A percentile compares a stretch with the other conserved stretches of the same genome.
Evolutionary conservation across 352 stramenopile genomes (phyloP).

Genomic region (Globisporangium sylvaticum): DNA sequence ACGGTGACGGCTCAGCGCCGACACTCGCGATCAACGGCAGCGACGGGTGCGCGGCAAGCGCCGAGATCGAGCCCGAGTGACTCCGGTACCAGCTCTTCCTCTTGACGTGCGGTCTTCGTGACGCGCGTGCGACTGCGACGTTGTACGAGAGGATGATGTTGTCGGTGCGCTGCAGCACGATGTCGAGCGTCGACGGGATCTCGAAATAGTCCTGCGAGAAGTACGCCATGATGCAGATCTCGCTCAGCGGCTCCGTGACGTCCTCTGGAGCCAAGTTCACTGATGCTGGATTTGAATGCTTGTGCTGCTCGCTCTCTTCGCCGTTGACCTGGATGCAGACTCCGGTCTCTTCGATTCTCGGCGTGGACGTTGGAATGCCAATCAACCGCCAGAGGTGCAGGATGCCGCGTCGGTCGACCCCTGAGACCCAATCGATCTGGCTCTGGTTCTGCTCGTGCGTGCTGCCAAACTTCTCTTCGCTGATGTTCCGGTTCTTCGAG

Average conservation of each 20-base stretch:
- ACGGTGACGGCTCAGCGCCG: slow-evolving; percentile 18
- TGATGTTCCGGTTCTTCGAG: slow-evolving; percentile 79
- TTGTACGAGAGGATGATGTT: slow-evolving; percentile 77
- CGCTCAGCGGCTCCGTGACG: slow-evolving; percentile 31
- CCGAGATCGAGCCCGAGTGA: slow-evolving; percentile 62
- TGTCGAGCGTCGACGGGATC: slow-evolving; percentile 66
- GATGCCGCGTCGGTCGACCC: slow-evolving; percentile 57
- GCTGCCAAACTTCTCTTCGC: slow-evolving; percentile 66
- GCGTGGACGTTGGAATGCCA: slow-evolving; percentile 25
- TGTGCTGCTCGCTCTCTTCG: slow-evolving; percentile 24
- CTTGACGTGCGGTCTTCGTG: slow-evolving; percentile 40
- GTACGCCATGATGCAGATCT: slow-evolving; percentile 78
- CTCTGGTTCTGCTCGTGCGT: slow-evolving; percentile 34
- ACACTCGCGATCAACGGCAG: slow-evolving; percentile 72
- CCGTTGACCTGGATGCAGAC: slow-evolving; percentile 73
- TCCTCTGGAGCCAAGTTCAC: background rate
- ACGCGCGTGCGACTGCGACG: slow-evolving; percentile 37
- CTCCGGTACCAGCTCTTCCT: slow-evolving; percentile 81
- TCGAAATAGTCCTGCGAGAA: slow-evolving; percentile 73
- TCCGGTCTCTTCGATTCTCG: slow-evolving; percentile 51
- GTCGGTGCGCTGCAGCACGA: slow-evolving; percentile 70
- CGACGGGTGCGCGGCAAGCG: slow-evolving; percentile 71
- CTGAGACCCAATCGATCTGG: slow-evolving; percentile 73
- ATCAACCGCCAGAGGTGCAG: slow-evolving; percentile 66
- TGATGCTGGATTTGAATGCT: background rate